Conservation (phyloP, 164 flowering plant genomes). For the Magnolia changhungtana region DNA sequence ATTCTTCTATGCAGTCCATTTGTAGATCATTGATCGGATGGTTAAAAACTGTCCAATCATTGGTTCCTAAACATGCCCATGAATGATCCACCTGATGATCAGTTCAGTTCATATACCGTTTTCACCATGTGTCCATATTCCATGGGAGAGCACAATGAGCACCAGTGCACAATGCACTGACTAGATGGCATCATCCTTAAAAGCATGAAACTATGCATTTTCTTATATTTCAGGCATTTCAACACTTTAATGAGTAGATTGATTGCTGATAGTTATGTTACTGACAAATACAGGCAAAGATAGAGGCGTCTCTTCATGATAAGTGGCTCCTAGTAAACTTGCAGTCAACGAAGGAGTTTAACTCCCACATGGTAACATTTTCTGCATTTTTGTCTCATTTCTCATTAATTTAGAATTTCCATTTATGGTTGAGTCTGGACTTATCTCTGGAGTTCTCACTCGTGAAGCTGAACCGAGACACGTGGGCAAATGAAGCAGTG, state of each 20-base stretch:
- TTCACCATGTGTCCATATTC: too few species aligned
- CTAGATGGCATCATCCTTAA: not conserved
- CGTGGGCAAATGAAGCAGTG: slow-evolving; percentile 98
- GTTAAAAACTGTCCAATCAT: too few species aligned
- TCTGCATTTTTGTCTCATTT: not conserved
- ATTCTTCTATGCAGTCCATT: too few species aligned
- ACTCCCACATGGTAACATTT: slow-evolving; percentile 80
- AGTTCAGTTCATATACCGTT: too few species aligned
- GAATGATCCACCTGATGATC: too few species aligned
- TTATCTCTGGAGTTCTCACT: slow-evolving; percentile 14
- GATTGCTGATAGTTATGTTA: not conserved
- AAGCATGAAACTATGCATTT: not conserved
- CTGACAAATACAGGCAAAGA: slow-evolving; percentile 62
- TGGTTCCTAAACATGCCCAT: too few species aligned
- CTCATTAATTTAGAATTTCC: not conserved
- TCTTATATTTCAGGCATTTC: not conserved
- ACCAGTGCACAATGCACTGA: not conserved
- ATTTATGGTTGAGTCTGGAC: not conserved
- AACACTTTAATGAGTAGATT: not conserved
- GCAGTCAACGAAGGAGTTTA: slow-evolving; percentile 92
- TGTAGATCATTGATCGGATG: too few species aligned
- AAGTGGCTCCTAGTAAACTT: slow-evolving; percentile 87
- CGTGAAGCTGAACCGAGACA: slow-evolving; percentile 86
- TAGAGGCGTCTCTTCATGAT: slow-evolving; percentile 62
- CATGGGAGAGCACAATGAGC: too few species aligned